Conservation (phyloP, 2,329 filamentous ascomycete genomes). For the Xylaria hypoxylon region DNA sequence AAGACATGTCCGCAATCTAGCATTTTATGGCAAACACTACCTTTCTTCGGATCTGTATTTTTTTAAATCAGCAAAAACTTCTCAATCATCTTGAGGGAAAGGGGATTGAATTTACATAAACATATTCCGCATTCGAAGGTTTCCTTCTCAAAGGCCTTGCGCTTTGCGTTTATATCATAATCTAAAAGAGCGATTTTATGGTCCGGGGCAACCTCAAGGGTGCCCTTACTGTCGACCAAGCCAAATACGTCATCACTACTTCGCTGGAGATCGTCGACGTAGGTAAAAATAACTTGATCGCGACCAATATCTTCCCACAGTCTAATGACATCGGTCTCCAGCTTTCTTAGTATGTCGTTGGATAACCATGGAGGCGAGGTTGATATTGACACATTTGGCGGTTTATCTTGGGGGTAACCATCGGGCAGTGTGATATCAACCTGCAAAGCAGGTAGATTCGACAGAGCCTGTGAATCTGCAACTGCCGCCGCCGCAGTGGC, state of each 20-base stretch:
- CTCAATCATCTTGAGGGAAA: background rate
- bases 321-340: conserved; percentile 62
- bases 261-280: conserved; percentile 72
- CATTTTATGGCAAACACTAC: conserved; percentile 82
- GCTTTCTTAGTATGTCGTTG: conserved; percentile 57
- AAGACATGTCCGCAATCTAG: conserved; percentile 90
- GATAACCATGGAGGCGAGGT: conserved; percentile 70
- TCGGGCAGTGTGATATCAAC: conserved; percentile 66
- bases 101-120: conserved; percentile 61
- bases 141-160: conserved; percentile 80
- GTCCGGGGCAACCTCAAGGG: conserved; percentile 64
- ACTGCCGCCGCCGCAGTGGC: conserved; percentile 32
- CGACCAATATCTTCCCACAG: conserved; percentile 73
- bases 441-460: conserved; percentile 68
- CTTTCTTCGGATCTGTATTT: conserved; percentile 84
- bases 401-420: conserved; percentile 66
- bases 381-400: conserved; percentile 64
- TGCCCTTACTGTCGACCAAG: conserved; percentile 61
- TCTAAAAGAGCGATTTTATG: conserved; percentile 80
- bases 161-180: conserved; percentile 80
- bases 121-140: conserved; percentile 92
- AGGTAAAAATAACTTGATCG: conserved; percentile 70
- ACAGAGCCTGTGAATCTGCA: conserved; percentile 61
- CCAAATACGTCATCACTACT: conserved; percentile 71
- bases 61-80: conserved; percentile 38